phyloP scores from a whole-genome alignment of 176 grass and related monocot genomes.

The Echinochloa phyllopogon region DNA sequence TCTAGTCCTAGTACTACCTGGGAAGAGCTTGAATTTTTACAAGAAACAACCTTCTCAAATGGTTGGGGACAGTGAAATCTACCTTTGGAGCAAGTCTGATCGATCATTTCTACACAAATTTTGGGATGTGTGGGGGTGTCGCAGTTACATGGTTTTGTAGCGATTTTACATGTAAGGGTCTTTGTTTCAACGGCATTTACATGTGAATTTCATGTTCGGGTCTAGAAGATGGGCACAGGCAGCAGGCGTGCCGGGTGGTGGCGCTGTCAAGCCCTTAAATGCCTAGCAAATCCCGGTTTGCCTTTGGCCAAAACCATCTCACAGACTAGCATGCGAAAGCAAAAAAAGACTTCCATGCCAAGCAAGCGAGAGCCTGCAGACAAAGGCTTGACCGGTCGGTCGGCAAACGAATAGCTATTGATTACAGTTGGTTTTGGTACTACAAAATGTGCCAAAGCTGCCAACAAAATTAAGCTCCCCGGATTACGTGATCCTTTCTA shows the following conservation, averaged over 20 bases:
- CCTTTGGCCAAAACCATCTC: neutral
- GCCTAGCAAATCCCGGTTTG: neutral
- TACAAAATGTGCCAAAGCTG: neutral
- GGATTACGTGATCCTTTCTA: neutral
- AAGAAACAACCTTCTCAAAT: neutral
- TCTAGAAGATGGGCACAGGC: neutral
- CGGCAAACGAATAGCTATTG: neutral
- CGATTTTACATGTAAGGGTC: too few relatives aligned
- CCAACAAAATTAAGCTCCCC: neutral
- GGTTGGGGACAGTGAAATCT: neutral
- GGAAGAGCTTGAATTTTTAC: too few relatives aligned
- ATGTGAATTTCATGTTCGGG: neutral
- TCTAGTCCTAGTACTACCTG: too few relatives aligned
- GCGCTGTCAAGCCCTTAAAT: slow-evolving; percentile 26
- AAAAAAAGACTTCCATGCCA: slow-evolving; percentile 11
- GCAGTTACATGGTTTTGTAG: too few relatives aligned
- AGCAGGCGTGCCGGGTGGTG: neutral
- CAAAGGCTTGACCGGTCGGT: neutral
- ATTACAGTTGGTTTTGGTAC: neutral
- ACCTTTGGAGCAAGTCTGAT: too few relatives aligned
- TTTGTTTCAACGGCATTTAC: too few relatives aligned
- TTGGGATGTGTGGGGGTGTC: too few relatives aligned
- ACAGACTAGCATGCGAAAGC: too few relatives aligned
- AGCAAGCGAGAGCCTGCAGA: slow-evolving; percentile 10
- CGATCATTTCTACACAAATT: too few relatives aligned